phyloP scores from a whole-genome alignment of 2,329 filamentous ascomycete genomes.

The Pseudogymnoascus sp. region DNA sequence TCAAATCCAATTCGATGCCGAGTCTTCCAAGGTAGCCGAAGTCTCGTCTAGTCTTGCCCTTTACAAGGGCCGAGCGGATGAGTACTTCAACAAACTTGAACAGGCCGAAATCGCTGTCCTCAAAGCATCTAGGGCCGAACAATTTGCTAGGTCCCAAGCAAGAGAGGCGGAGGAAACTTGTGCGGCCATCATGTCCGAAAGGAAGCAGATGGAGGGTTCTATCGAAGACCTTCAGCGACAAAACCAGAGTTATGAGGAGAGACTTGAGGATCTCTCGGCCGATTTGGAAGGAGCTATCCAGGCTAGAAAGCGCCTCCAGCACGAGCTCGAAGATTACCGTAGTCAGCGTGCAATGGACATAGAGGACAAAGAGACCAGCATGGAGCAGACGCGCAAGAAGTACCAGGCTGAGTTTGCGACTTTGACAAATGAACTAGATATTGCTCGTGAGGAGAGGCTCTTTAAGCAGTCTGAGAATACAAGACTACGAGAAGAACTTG shows the following conservation, averaged over 20 bases:
- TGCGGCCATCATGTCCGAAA: slow-evolving; percentile 81
- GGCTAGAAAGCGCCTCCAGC: slow-evolving; percentile 87
- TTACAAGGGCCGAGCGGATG: slow-evolving; percentile 87
- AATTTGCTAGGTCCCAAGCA: slow-evolving; percentile 85
- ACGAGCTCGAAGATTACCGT: slow-evolving; percentile 95
- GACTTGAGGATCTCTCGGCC: slow-evolving; percentile 81
- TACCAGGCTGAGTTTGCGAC: slow-evolving; percentile 90
- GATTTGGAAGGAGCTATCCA: slow-evolving; percentile 80
- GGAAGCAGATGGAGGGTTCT: slow-evolving; percentile 77
- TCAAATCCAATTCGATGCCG: slow-evolving; percentile 85
- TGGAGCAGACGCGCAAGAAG: slow-evolving; percentile 96
- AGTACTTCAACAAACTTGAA: slow-evolving; percentile 95
- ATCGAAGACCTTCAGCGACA: slow-evolving; percentile 87
- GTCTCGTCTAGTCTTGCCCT: slow-evolving; percentile 74
- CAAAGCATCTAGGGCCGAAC: slow-evolving; percentile 83
- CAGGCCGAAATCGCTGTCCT: slow-evolving; percentile 93
- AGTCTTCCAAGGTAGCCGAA: slow-evolving; percentile 76
- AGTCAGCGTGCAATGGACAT: slow-evolving; percentile 92
- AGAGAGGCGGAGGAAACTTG: slow-evolving; percentile 87
- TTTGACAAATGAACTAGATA: slow-evolving; percentile 83
- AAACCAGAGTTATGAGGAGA: slow-evolving; percentile 83
- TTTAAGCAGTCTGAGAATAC: slow-evolving; percentile 82
- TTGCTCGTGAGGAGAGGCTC: slow-evolving; percentile 80
- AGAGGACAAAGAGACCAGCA: slow-evolving; percentile 89
- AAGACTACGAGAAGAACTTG: slow-evolving; percentile 87